Percentiles rank a stretch among this genome's conserved stretches.
Conservation (phyloP, 208 protist species). For the Endotrypanum monterogeii region DNA sequence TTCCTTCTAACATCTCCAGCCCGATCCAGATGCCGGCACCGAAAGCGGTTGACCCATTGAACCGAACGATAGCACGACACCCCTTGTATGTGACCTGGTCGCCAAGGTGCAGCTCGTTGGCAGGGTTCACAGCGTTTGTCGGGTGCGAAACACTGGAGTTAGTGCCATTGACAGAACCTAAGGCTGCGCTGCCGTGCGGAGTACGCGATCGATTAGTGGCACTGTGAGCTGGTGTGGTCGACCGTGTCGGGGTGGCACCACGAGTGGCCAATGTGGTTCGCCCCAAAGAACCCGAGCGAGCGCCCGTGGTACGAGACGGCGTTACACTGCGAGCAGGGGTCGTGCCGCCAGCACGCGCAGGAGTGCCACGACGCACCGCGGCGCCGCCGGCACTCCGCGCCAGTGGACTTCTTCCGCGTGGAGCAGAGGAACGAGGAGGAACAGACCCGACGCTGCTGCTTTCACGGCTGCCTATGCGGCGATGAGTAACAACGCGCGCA, state of each 20-base stretch:
- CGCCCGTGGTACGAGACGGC: slow-evolving; percentile 29
- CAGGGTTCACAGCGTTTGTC: slow-evolving; percentile 41
- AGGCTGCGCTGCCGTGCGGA: slow-evolving; percentile 21
- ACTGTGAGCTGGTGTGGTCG: slow-evolving; percentile 34
- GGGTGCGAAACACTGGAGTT: slow-evolving; percentile 15
- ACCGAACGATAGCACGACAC: slow-evolving; percentile 80
- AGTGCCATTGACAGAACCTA: background rate
- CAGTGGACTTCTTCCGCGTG: slow-evolving; percentile 70
- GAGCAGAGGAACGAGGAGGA: slow-evolving; percentile 36
- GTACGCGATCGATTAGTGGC: slow-evolving; percentile 37
- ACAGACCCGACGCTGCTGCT: slow-evolving; percentile 47
- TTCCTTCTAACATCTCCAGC: slow-evolving; percentile 90
- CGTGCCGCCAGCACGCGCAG: slow-evolving; percentile 56
- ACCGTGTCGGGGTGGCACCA: slow-evolving; percentile 29
- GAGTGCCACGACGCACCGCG: slow-evolving; percentile 81
- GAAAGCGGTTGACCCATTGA: slow-evolving; percentile 83
- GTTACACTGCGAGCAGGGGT: slow-evolving; percentile 56
- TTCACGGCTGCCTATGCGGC: slow-evolving; percentile 48
- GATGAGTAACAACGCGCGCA: slow-evolving; percentile 29
- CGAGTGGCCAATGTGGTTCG: slow-evolving; percentile 22
- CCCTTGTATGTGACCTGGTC: slow-evolving; percentile 88
- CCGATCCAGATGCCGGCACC: slow-evolving; percentile 88
- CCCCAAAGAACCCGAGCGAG: slow-evolving; percentile 30
- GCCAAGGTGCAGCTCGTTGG: slow-evolving; percentile 74
- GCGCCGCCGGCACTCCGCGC: slow-evolving; percentile 74